Evolutionary conservation across 768 basidiomycete species (phyloP), one percentile per base, ranked within the genome.

Genomic region (Leccinum disarticulatum): DNA sequence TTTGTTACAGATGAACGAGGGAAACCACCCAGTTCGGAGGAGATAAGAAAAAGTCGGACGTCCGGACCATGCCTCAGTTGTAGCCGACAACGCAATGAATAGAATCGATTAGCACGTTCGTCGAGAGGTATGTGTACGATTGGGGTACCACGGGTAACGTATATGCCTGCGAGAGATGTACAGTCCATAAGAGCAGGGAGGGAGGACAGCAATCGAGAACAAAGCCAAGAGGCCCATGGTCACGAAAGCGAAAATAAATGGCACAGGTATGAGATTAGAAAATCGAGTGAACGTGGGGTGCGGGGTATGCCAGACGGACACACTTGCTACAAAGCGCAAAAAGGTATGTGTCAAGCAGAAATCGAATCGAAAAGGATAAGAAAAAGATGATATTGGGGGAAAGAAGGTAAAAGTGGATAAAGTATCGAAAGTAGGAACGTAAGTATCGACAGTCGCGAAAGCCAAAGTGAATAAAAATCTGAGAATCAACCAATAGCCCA

Each of bases 401-500:
- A 30, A 55, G 22, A 66, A 56, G 66, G 63, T 66, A 72, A 64
- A 75, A 67, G 69, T 67, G 62, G 54, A 69, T 70, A 75, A 71
- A 36, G 66, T 68, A 70, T 62, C 58, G 56, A 30, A 68, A 61
- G 58, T 62, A 67, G 7, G 46, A 67, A 70, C 30, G 33, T 56
- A 71, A 71, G 62, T 64, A 71, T 65, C 48, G 63, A 70, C 67
- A 22, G 25, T 67, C 60, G 61, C 62, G 70, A 73, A 77, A 67
- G 73, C 62, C 70, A 74, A 46, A 79, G 74, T 72, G 70, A 78
- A 81, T 81, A 81, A 81, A 74, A 81, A 74, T 35, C 33, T 35
- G 14, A 66, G 72, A 71, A 75, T 77, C 83, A 85, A 84, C 82
- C 82, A 85, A 84, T 78, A 85, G 82, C 85, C 82, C 82, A 83